Base-by-base conservation (phyloP, 192 early-diverging fungal species). In the Funneliformis mosseae region DNA sequence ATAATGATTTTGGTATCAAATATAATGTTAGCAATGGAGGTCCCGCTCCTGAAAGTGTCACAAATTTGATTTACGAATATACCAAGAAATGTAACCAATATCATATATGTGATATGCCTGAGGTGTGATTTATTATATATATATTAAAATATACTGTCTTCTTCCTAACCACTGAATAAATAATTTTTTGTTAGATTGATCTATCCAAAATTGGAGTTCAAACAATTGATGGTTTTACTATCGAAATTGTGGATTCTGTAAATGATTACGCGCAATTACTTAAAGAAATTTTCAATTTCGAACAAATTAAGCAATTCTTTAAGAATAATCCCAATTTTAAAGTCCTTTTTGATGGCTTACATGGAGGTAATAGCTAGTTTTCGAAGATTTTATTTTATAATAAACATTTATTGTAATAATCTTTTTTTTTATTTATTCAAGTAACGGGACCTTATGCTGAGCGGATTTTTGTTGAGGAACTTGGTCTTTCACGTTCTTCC, bases 1-100 rank as follows among this genome's bases (percentile, higher is more conserved):
- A 96, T 42, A 94, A 96, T 80, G 98, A 99, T 86, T 99, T 99
- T 91, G 98, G 98, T 70, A 97, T 99, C 85, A 99, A 99, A 87
- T 99, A 95, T 87, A 99, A 99, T 87, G 93, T 93, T 79, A 88
- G 89, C 89, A 99, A 97, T 85, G 98, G 98, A 67, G 98, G 96
- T 38, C 96, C 98, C 25, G 98, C 98, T 39, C 97, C 98, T 14
- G 98, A 99, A 84, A 83, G 84, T n/a, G 92, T 99, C 62, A 99
- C 97, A 4, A 92, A 99, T 84, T 92, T 91, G 77, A 98, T 99
- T 70, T 97, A 95, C 87, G 88, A 92, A 79, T 90, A 93, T 69
- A 91, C 96, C 18, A 93, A 93, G 83, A 85, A 88, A 39, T 87
- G 98, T 60, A 87, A 88, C 18, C 84, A 90, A 80, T 95, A 96